Conservation (phyloP, 805 yeast genomes). For the Candida lessepsii region DNA sequence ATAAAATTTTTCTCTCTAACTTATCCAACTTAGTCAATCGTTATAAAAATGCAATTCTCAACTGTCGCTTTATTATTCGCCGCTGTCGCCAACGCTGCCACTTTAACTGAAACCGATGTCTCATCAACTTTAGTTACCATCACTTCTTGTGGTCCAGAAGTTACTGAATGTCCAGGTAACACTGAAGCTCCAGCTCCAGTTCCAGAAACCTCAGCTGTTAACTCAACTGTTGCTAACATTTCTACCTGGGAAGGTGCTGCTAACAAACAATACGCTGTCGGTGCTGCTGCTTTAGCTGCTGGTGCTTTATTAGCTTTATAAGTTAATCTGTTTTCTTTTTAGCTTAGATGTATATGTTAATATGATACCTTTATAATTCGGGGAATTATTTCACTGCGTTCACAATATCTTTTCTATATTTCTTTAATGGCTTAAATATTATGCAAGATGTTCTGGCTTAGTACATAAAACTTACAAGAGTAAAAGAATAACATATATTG, state of each 20-base stretch:
- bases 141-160: constrained; percentile 39
- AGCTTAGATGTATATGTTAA: constrained; percentile 8
- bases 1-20: neutral
- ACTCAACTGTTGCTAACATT: constrained; percentile 22
- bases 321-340: constrained; percentile 8
- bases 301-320: constrained; percentile 22
- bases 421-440: too few species aligned
- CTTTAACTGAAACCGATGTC: constrained; percentile 29
- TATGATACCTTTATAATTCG: constrained; percentile 11
- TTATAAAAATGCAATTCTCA: constrained; percentile 35
- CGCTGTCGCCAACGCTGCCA: constrained; percentile 25
- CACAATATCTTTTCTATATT: too few species aligned
- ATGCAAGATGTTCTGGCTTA: too few species aligned
- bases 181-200: constrained; percentile 12
- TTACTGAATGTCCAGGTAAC: constrained; percentile 44
- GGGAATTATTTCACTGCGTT: neutral
- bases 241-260: constrained; percentile 22
- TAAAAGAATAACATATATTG: too few species aligned
- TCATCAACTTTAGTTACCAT: constrained; percentile 41
- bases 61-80: constrained; percentile 19
- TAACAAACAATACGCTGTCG: constrained; percentile 18
- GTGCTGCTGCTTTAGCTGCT: constrained; percentile 23
- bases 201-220: constrained; percentile 17
- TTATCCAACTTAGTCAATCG: constrained; percentile 10
- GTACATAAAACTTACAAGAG: too few species aligned